phyloP scores from a whole-genome alignment of 2,329 filamentous ascomycete genomes.

The Laburnicola sp. region DNA sequence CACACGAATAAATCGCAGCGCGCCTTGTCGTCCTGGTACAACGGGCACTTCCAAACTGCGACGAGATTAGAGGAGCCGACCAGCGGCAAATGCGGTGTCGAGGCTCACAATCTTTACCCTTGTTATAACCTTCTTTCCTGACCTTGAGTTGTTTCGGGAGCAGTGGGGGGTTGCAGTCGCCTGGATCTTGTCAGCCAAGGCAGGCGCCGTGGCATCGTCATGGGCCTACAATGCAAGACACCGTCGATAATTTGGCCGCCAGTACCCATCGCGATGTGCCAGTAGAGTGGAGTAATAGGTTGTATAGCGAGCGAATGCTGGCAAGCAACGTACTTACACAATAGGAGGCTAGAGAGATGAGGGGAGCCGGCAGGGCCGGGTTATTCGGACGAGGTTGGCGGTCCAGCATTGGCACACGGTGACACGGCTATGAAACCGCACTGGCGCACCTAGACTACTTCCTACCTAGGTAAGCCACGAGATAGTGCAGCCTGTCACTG shows the following conservation, averaged over 20 bases:
- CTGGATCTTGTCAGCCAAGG: conserved; percentile 31
- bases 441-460: no score
- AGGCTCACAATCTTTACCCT: conserved; percentile 55
- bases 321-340: no score
- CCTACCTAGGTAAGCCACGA: no score
- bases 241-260: conserved; percentile 24
- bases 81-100: background rate
- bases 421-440: no score
- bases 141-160: conserved; percentile 60
- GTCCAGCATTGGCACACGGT: no score
- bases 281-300: no score
- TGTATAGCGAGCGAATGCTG: no score
- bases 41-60: conserved; percentile 60
- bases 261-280: no score
- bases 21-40: conserved; percentile 46
- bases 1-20: conserved; percentile 63
- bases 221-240: conserved; percentile 32
- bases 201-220: background rate
- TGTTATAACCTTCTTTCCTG: conserved; percentile 60
- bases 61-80: conserved; percentile 13
- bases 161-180: conserved; percentile 59
- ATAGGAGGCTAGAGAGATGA: no score
- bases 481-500: no score
- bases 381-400: no score
- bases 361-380: no score